These are phyloP conservation scores for Pseudopithomyces chartarum DNA, from an alignment of 2,329 filamentous ascomycete species.

Conservation along the genomic window DNA sequence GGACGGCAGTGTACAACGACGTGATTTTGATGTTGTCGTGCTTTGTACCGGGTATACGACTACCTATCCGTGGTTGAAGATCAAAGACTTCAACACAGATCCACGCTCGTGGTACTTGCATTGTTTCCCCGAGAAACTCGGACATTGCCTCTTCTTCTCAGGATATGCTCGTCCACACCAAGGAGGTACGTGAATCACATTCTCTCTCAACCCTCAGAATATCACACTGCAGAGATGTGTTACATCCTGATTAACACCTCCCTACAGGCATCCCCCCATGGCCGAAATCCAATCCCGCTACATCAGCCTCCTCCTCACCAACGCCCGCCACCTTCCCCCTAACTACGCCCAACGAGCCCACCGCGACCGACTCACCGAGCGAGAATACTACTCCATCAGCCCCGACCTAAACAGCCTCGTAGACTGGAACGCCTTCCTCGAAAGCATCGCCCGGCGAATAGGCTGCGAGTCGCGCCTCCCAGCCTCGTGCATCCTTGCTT, in stretches of 20 bases:
- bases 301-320: background rate
- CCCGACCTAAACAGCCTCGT: constrained; percentile 7
- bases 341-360: constrained; percentile 5
- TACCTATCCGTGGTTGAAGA: constrained; percentile 6
- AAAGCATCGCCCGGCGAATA: constrained; percentile 8
- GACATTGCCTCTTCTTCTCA: constrained; percentile 5
- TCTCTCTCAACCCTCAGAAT: background rate
- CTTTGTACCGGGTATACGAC: constrained; percentile 7
- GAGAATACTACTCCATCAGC: constrained; percentile 10
- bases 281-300: constrained; percentile 8
- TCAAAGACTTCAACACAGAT: constrained; percentile 3
- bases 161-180: constrained; percentile 11
- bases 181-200: background rate
- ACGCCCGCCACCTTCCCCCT: background rate
- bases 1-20: background rate
- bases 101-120: constrained; percentile 11
- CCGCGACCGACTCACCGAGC: constrained; percentile 3
- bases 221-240: background rate
- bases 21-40: constrained; percentile 9
- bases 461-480: constrained; percentile 6
- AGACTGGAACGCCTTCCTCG: constrained; percentile 9
- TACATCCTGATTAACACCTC: too few relatives aligned
- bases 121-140: constrained; percentile 6
- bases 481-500: background rate
- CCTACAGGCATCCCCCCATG: constrained; percentile 7